phyloP scores from a whole-genome alignment of 352 stramenopile genomes.

The Albugo candida region DNA sequence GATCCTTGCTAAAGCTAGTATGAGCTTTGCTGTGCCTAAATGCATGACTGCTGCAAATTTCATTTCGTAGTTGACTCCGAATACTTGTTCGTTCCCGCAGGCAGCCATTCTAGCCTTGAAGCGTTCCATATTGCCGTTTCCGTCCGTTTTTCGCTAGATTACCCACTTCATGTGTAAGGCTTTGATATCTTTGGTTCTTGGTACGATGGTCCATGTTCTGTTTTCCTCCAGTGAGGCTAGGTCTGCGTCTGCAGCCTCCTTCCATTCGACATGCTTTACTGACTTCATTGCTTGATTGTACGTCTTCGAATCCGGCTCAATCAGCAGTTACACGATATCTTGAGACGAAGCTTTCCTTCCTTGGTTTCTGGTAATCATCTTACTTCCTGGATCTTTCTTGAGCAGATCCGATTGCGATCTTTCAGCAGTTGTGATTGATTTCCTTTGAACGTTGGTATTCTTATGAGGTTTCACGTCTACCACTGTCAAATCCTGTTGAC shows the following conservation, averaged over 20 bases:
- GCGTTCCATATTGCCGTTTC: conserved; percentile 4
- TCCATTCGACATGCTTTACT: background rate
- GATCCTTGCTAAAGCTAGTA: conserved; percentile 6
- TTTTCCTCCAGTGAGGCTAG: conserved; percentile 5
- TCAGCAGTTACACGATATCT: background rate
- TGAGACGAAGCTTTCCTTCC: background rate
- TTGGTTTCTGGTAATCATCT: conserved; percentile 1
- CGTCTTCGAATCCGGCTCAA: conserved; percentile 5
- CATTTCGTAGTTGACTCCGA: conserved; percentile 7
- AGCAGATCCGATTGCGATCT: conserved; percentile 1
- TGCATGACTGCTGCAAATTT: conserved; percentile 15
- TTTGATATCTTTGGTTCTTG: background rate
- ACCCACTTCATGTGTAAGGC: conserved; percentile 12
- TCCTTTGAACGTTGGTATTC: conserved; percentile 3
- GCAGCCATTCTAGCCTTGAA: conserved; percentile 11
- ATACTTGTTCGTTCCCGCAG: conserved; percentile 8
- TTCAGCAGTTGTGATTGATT: conserved; percentile 7
- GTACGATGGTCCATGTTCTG: conserved; percentile 2
- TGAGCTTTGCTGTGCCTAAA: conserved; percentile 7
- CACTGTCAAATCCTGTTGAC: conserved; percentile 6
- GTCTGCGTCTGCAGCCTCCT: background rate
- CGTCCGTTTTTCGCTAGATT: conserved; percentile 10
- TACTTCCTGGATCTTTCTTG: conserved; percentile 3
- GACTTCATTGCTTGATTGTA: conserved; percentile 6
- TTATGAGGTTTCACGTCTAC: conserved; percentile 5